A percentile compares a stretch with the other conserved stretches of the same genome.
Conservation (phyloP, 2,329 filamentous ascomycete species). For the Sporothrix schenckii region DNA sequence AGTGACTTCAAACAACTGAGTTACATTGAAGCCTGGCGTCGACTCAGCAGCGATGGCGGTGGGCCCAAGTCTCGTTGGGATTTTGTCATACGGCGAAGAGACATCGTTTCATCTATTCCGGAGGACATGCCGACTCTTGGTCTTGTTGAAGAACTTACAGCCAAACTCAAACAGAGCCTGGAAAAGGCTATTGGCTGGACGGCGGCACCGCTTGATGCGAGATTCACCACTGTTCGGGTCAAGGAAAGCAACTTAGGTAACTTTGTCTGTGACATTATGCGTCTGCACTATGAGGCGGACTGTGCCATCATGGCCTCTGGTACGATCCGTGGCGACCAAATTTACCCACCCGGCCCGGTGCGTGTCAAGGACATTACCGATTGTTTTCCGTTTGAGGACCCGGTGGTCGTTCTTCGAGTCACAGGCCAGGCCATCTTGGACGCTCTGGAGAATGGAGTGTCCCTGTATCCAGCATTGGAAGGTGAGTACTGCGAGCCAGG, state of each 20-base stretch:
- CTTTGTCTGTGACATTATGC: constrained; percentile 90
- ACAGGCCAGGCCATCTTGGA: constrained; percentile 72
- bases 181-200: constrained; percentile 85
- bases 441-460: constrained; percentile 84
- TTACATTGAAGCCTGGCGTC: constrained; percentile 76
- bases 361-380: constrained; percentile 80
- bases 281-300: constrained; percentile 77
- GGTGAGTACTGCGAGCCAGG: constrained; percentile 46
- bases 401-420: constrained; percentile 75
- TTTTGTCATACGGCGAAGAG: constrained; percentile 74
- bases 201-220: constrained; percentile 76
- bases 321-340: constrained; percentile 84
- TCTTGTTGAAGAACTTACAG: constrained; percentile 70
- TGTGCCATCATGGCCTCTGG: constrained; percentile 83
- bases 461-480: constrained; percentile 79
- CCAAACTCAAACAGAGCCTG: constrained; percentile 72
- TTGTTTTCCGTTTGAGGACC: constrained; percentile 92
- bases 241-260: constrained; percentile 85
- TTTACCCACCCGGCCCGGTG: constrained; percentile 80
- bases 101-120: constrained; percentile 69
- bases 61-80: constrained; percentile 55
- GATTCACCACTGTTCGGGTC: constrained; percentile 79
- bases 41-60: constrained; percentile 43
- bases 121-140: constrained; percentile 63
- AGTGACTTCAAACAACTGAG: constrained; percentile 92